phyloP scores from a whole-genome alignment of 2,329 filamentous ascomycete genomes.

The Nigrograna mackinnonii region DNA sequence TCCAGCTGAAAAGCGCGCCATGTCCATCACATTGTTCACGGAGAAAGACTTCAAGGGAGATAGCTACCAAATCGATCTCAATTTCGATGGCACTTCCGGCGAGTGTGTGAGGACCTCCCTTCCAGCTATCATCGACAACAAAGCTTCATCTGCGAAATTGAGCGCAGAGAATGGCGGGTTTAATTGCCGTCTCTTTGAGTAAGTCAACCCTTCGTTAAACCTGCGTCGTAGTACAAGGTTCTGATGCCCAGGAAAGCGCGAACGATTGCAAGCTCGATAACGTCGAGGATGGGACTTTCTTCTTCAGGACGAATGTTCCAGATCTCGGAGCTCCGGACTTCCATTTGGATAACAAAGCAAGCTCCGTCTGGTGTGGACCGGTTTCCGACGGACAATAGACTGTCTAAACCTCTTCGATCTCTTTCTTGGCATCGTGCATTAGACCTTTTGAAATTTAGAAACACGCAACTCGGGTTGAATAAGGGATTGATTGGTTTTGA shows the following conservation, averaged over 20 bases:
- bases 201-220: not conserved
- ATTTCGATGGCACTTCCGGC: not conserved
- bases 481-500: not conserved
- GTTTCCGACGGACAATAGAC: no score
- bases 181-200: conserved; percentile 3
- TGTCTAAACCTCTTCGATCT: no score
- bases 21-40: conserved; percentile 4
- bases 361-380: not conserved
- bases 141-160: conserved; percentile 1
- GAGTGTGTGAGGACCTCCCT: not conserved
- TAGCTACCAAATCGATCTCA: not conserved
- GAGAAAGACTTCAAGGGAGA: conserved; percentile 1
- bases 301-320: conserved; percentile 4
- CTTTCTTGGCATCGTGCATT: not conserved
- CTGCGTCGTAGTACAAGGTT: not conserved
- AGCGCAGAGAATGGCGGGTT: conserved; percentile 2
- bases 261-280: not conserved
- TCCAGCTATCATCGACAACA: conserved; percentile 1
- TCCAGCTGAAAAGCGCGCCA: conserved; percentile 1
- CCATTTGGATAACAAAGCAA: conserved; percentile 1
- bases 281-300: not conserved
- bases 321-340: conserved; percentile 1
- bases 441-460: not conserved
- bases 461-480: not conserved
- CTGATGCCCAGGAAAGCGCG: not conserved